Base-by-base conservation (phyloP, 441 rosid genomes). In the Melastoma candidum region DNA sequence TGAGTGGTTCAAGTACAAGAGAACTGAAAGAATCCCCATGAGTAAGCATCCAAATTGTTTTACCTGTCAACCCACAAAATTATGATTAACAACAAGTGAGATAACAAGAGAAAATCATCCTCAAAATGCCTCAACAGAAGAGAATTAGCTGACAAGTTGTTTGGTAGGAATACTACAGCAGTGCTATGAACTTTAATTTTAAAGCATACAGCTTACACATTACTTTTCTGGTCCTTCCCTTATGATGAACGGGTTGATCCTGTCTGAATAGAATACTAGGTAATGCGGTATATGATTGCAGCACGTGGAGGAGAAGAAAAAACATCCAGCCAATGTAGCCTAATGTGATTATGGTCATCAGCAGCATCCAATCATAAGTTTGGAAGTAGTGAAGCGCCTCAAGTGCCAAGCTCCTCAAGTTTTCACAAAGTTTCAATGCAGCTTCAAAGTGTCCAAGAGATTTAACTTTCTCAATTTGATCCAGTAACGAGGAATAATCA, bases 251-350 rank as follows among this genome's bases (percentile, higher is more conserved):
- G 58, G 70, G 67, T 25, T 72, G 75, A 63, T 77, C 81, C 74
- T 77, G 72, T 63, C 50, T 77, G 56, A 64, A 70, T 63, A 74
- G 54, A 61, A 72, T 63, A 67, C 74, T 77, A 27, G 76, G 73
- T 48, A 87, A 59, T 60, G 84, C 77, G 44, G 96, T 82, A 75
- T 92, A 87, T 51, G 87, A 80, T 69, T 77, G 87, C 59, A 92
- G 80, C 69, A 92, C 90, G 57, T 85, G 96, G 64, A 92, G 81
- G 68, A 82, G 64, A 48, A 92, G 87, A 73, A 77, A 82, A 51
- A 80, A 64, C 88, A 92, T 92, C 96, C 96, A 92, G 63, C 96
- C 96, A 67, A 80, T 49, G 68, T 92, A 92, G 44, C 96, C 98
- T 68, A 87, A 84, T 59, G 87, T 83, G 51, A 92, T 74, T 14